Conservation (phyloP, 2,329 filamentous ascomycete genomes). For the Cladophialophora chaetospira region DNA sequence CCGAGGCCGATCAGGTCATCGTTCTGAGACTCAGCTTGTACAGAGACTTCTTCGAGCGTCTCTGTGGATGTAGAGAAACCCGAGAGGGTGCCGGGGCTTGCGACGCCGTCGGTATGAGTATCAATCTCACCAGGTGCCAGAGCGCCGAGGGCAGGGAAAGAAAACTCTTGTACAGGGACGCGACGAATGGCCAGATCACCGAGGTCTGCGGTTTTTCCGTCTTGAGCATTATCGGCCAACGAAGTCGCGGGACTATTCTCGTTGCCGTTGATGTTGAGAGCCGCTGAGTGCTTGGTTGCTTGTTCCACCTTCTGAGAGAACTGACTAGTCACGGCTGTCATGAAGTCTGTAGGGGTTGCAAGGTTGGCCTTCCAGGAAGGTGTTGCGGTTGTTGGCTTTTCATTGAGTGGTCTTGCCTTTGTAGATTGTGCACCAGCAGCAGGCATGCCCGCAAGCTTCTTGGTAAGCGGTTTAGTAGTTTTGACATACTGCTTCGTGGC, state of each 20-base stretch:
- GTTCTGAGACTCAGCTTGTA: background rate
- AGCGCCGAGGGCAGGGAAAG: slow-evolving; percentile 5
- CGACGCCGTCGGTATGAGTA: slow-evolving; percentile 26
- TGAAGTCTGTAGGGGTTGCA: slow-evolving; percentile 13
- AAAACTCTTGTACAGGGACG: slow-evolving; percentile 15
- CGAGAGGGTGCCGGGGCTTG: slow-evolving; percentile 15
- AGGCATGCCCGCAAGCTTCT: background rate
- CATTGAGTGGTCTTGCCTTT: background rate
- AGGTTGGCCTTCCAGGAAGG: background rate
- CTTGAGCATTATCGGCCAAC: background rate
- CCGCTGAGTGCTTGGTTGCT: background rate
- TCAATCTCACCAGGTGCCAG: slow-evolving; percentile 10
- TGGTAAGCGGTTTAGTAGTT: background rate
- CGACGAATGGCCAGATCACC: slow-evolving; percentile 4
- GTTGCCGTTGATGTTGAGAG: background rate
- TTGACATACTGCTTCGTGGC: background rate
- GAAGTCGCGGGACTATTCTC: background rate
- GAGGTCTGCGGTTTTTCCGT: background rate
- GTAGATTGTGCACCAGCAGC: background rate
- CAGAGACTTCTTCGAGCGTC: background rate
- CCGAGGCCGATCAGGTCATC: slow-evolving; percentile 22
- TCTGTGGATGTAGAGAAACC: slow-evolving; percentile 5
- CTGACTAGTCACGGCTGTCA: slow-evolving; percentile 6
- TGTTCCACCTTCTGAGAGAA: background rate
- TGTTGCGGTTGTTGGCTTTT: background rate